Conservation (phyloP, 257 asterid species). For the Mentha longifolia region DNA sequence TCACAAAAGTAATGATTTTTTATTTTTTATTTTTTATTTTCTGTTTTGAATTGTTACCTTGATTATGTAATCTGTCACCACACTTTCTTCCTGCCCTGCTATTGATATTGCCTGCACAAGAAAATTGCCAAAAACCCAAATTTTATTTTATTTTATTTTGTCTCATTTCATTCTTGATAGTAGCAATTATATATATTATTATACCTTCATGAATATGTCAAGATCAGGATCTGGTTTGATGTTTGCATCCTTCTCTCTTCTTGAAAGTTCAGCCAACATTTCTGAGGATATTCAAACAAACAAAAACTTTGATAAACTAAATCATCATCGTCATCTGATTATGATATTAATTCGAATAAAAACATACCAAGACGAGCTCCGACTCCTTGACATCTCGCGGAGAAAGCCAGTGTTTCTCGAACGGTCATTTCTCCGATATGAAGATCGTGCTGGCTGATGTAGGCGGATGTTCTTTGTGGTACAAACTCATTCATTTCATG, state of each 20-base stretch:
- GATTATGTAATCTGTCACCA: conserved; percentile 78
- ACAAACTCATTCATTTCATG: conserved; percentile 76
- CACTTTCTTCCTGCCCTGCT: conserved; percentile 83
- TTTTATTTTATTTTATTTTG: too few species aligned
- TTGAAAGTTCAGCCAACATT: conserved; percentile 74
- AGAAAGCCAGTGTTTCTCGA: conserved; percentile 87
- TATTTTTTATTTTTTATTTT: too few species aligned
- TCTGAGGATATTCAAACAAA: conserved; percentile 46
- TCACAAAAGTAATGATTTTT: too few species aligned
- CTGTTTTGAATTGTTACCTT: conserved; percentile 52
- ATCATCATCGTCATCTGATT: too few species aligned
- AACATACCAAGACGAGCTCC: conserved; percentile 75
- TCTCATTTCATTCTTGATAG: too few species aligned
- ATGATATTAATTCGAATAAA: not conserved
- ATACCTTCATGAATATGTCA: conserved; percentile 90
- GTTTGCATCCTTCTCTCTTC: conserved; percentile 86
- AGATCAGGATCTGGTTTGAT: conserved; percentile 86
- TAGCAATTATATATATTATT: not conserved
- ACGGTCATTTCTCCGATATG: conserved; percentile 90
- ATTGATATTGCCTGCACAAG: conserved; percentile 67
- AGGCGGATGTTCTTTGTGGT: conserved; percentile 87
- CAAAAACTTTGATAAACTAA: too few species aligned
- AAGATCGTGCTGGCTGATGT: conserved; percentile 87
- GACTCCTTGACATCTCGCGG: conserved; percentile 95
- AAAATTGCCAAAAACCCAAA: not conserved